Evolutionary conservation across 2,329 filamentous ascomycete species (phyloP).

Genomic region (Sarocladium oryzae): DNA sequence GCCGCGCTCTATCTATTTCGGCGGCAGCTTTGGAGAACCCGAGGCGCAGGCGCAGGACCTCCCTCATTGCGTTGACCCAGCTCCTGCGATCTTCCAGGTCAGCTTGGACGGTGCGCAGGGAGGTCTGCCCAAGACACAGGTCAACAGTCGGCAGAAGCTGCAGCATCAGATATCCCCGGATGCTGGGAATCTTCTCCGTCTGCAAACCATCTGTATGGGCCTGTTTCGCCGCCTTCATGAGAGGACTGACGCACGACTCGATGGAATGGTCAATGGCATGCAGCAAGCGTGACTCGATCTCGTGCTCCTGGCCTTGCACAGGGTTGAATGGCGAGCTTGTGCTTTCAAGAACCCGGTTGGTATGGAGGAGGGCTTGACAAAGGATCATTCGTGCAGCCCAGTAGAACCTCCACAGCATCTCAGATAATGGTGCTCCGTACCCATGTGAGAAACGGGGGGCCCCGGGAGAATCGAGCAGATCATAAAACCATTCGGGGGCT

Average conservation of each 20-base stretch:
- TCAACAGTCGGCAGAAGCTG: slow-evolving; percentile 4
- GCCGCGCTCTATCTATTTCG: neutral
- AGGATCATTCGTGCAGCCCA: slow-evolving; percentile 9
- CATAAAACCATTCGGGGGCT: neutral
- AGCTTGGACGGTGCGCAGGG: neutral
- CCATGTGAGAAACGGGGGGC: slow-evolving; percentile 1
- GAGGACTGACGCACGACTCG: slow-evolving; percentile 9
- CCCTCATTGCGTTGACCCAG: slow-evolving; percentile 1
- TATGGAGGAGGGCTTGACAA: slow-evolving; percentile 6
- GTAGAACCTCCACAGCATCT: slow-evolving; percentile 10
- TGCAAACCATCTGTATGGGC: neutral
- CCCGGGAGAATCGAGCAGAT: neutral
- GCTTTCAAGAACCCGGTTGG: neutral
- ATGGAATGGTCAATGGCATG: neutral
- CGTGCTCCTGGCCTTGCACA: neutral
- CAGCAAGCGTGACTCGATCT: neutral
- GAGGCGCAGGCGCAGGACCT: neutral
- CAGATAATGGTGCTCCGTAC: neutral
- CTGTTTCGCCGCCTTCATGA: neutral
- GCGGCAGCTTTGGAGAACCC: slow-evolving; percentile 4
- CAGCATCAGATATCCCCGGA: slow-evolving; percentile 8
- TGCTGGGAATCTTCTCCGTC: neutral
- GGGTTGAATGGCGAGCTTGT: neutral
- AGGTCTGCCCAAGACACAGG: slow-evolving; percentile 5
- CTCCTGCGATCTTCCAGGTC: neutral